Conservation (phyloP, 495 filamentous ascomycete species). For the Aspergillus sparsus region DNA sequence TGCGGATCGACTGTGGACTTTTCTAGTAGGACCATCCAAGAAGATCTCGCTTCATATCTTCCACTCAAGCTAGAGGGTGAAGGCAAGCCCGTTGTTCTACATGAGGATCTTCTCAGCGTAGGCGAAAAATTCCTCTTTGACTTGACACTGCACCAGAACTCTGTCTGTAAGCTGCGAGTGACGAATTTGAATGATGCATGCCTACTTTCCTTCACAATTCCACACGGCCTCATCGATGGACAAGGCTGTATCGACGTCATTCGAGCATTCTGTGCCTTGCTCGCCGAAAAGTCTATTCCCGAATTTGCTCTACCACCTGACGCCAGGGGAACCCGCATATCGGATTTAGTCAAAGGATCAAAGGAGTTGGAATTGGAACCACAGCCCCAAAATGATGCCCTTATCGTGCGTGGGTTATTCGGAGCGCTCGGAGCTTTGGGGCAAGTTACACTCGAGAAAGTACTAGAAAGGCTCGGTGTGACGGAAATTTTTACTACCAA, state of each 20-base stretch:
- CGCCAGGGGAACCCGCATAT: neutral
- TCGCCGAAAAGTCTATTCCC: neutral
- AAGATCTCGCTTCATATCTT: no score
- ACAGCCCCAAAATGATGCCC: neutral
- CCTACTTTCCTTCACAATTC: conserved; percentile 11
- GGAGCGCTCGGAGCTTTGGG: neutral
- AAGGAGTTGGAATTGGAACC: neutral
- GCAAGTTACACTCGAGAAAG: neutral
- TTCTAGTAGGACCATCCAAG: no score
- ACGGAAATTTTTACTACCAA: neutral
- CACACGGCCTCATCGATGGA: conserved; percentile 9
- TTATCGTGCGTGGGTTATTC: neutral
- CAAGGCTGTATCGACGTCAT: conserved; percentile 1
- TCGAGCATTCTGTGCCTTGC: conserved; percentile 5
- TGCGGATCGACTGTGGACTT: no score
- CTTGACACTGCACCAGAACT: neutral
- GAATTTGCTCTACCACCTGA: neutral
- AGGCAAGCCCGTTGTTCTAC: conserved; percentile 1
- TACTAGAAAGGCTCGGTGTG: neutral
- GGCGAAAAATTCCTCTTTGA: conserved; percentile 8
- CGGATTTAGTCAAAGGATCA: neutral
- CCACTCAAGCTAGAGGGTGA: no score
- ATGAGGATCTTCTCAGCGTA: neutral
- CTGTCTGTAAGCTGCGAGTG: conserved; percentile 4
- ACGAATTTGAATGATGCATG: conserved; percentile 12